These are phyloP conservation scores for Phytophthora lateralis DNA, from an alignment of 352 stramenopile genomes.

Conservation along the genomic window DNA sequence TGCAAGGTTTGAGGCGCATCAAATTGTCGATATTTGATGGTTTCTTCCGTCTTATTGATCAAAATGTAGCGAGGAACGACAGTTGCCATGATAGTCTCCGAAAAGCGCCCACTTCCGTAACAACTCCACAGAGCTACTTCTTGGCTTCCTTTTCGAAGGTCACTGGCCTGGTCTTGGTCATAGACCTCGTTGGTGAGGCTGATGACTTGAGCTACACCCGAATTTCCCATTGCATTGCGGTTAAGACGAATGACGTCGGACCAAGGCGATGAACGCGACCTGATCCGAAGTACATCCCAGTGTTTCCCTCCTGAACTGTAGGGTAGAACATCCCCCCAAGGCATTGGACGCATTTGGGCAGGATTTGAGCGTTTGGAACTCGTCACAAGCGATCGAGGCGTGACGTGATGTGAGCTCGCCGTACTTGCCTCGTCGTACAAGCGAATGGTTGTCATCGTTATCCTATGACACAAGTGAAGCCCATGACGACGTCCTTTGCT, in stretches of 20 bases:
- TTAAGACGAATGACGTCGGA: constrained; percentile 87
- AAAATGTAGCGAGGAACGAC: constrained; percentile 88
- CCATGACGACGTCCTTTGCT: constrained; percentile 67
- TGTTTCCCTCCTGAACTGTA: constrained; percentile 81
- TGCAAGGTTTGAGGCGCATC: constrained; percentile 78
- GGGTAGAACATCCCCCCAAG: constrained; percentile 76
- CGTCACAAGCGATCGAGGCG: constrained; percentile 71
- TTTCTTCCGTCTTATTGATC: constrained; percentile 86
- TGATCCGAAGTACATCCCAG: constrained; percentile 85
- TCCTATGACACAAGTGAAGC: constrained; percentile 86
- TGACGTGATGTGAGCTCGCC: constrained; percentile 83
- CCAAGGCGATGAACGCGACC: constrained; percentile 77
- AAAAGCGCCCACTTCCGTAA: constrained; percentile 82
- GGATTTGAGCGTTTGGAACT: constrained; percentile 80
- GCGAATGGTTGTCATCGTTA: constrained; percentile 88
- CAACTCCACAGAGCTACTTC: constrained; percentile 88
- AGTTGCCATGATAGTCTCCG: constrained; percentile 87
- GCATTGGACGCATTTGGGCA: constrained; percentile 78
- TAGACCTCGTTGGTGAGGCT: constrained; percentile 78
- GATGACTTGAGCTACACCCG: constrained; percentile 85
- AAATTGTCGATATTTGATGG: constrained; percentile 86
- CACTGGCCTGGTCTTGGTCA: constrained; percentile 62
- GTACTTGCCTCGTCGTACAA: constrained; percentile 89
- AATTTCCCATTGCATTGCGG: constrained; percentile 89
- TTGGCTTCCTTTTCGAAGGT: constrained; percentile 69